Evolutionary conservation across 1,284 basidiomycete species (phyloP), one percentile per base, ranked within the genome.

Genomic region (Rhodotorula sp.): DNA sequence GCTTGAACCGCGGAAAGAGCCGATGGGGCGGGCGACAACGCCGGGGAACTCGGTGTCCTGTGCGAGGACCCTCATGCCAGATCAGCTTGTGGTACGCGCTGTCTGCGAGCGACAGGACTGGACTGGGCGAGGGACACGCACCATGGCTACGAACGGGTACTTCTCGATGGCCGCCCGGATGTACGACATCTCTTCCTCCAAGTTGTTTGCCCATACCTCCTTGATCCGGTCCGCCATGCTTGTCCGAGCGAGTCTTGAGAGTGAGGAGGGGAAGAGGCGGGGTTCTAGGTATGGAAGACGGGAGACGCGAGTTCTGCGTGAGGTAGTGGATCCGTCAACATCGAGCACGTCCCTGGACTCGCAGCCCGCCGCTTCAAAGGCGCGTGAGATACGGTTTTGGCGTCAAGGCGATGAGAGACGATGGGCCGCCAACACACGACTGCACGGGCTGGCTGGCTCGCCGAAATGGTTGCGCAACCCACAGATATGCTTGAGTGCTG

Each of bases 1-100:
- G 24, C 93, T 93, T 18, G 92, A 93, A 0, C 94, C 95, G 81
- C 93, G 94, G 85, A 97, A 99, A 50, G 88, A 86, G 20, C 95
- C 95, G 79, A 99, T 97, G 20, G 96, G 95, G 26, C 96, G 86
- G 15, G 95, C 96, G 53, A 99, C 95, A 59, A 98, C 95, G 15
- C 96, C 96, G 37, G 95, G 95, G 80, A 99, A 99, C 81, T 99
- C 96, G 71, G 96, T 98, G 80, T 99, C 95, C 93, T 95, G 79
- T 44, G 37, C 22, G 66, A 4, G 9, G 15, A 62, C 4, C 66
- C 58, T 67, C 69, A 22, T 64, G 76, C 67, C 31, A 15, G 11
- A 51, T 73, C 67, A 66, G 52, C 65, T 5, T 13, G 31, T 15
- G 22, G 7, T n/a, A 15, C 34, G 10, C 2, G 54, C 18, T 24